phyloP scores from a whole-genome alignment of 2,329 filamentous ascomycete species.

The Pseudofabraea citricarpa region DNA sequence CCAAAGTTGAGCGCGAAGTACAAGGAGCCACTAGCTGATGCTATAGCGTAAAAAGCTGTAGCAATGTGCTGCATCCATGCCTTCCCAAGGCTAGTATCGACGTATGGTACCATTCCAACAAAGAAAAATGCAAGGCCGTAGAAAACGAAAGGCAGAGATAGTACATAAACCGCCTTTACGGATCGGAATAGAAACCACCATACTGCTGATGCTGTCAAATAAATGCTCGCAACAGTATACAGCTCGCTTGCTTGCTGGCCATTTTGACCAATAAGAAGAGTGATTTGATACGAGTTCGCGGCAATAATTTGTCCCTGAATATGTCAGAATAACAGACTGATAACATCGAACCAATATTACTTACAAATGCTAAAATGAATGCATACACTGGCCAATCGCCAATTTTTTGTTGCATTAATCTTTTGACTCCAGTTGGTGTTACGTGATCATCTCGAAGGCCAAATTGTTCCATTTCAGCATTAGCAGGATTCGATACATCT shows the following conservation, averaged over 20 bases:
- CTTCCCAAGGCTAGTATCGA: conserved; percentile 28
- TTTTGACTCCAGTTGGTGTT: conserved; percentile 49
- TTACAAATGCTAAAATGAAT: conserved; percentile 46
- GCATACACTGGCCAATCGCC: conserved; percentile 63
- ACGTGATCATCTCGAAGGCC: conserved; percentile 45
- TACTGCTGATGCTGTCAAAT: conserved; percentile 49
- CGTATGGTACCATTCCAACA: conserved; percentile 57
- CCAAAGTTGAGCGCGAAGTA: conserved; percentile 66
- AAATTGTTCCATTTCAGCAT: conserved; percentile 38
- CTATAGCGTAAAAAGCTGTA: conserved; percentile 56
- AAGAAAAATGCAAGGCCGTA: conserved; percentile 60
- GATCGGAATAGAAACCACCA: conserved; percentile 62
- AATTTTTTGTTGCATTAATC: conserved; percentile 49
- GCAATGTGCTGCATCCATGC: conserved; percentile 57
- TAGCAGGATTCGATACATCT: neutral
- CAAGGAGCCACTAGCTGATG: conserved; percentile 57
- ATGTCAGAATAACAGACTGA: too few species aligned
- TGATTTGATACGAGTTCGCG: conserved; percentile 64
- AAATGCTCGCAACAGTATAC: conserved; percentile 56
- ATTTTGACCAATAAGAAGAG: conserved; percentile 58
- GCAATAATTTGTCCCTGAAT: conserved; percentile 52
- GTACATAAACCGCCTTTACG: conserved; percentile 49
- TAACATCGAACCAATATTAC: too few species aligned
- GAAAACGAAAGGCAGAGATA: conserved; percentile 58
- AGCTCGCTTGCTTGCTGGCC: conserved; percentile 54